Percentiles rank a stretch among this genome's conserved stretches.
Evolutionary conservation across 2,329 filamentous ascomycete species (phyloP).

Genomic region (Huntiella abstrusa): DNA sequence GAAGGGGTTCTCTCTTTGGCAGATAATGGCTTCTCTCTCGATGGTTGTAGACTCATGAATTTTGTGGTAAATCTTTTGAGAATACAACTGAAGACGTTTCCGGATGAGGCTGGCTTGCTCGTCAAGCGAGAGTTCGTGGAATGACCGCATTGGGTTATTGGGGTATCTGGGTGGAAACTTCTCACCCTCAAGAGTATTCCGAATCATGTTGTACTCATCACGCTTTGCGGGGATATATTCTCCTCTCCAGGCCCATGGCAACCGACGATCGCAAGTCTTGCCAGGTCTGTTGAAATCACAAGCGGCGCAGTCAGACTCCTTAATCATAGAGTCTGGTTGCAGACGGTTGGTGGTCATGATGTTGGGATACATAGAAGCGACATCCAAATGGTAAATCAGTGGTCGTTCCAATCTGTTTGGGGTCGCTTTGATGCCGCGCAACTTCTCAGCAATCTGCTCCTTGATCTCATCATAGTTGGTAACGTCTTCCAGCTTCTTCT

Average conservation of each 20-base stretch:
- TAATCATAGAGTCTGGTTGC: slow-evolving; percentile 97
- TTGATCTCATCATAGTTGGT: slow-evolving; percentile 73
- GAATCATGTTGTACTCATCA: slow-evolving; percentile 99
- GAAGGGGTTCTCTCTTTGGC: slow-evolving; percentile 93
- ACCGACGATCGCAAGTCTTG: slow-evolving; percentile 83
- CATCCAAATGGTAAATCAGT: slow-evolving; percentile 93
- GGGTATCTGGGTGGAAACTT: slow-evolving; percentile 66
- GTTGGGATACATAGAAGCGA: slow-evolving; percentile 98
- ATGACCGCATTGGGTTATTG: slow-evolving; percentile 50
- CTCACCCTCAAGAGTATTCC: slow-evolving; percentile 78
- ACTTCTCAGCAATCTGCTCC: slow-evolving; percentile 53
- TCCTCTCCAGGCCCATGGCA: slow-evolving; percentile 97
- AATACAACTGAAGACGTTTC: slow-evolving; percentile 80
- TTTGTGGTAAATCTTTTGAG: slow-evolving; percentile 98
- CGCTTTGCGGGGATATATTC: slow-evolving; percentile 91
- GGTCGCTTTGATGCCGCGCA: slow-evolving; percentile 57
- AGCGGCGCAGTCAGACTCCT: slow-evolving; percentile 86
- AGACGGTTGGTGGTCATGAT: slow-evolving; percentile 99
- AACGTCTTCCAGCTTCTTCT: slow-evolving; percentile 62
- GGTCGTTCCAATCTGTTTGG: slow-evolving; percentile 73
- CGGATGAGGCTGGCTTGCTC: slow-evolving; percentile 67
- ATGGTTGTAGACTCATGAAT: slow-evolving; percentile 91
- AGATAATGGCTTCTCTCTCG: slow-evolving; percentile 90
- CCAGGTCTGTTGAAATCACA: slow-evolving; percentile 97
- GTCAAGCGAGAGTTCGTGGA: slow-evolving; percentile 61